phyloP scores from a whole-genome alignment of 805 yeast genomes.

The Danielia reshetovae region DNA sequence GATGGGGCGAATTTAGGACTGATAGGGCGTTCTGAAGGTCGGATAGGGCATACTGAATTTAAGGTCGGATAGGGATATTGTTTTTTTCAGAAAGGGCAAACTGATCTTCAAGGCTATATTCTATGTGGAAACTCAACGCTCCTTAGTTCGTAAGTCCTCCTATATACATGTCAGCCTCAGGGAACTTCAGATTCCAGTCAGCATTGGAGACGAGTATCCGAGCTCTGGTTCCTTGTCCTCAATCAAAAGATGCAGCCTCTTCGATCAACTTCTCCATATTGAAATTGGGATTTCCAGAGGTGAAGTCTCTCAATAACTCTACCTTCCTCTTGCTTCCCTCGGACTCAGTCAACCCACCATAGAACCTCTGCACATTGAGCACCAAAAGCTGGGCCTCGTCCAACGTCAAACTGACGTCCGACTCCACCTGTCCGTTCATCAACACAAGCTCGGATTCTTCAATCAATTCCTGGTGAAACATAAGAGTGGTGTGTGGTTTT shows the following conservation, averaged over 20 bases:
- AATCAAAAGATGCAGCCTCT: constrained; percentile 71
- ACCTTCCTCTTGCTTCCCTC: constrained; percentile 45
- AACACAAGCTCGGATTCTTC: constrained; percentile 60
- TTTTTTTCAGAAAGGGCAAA: no score
- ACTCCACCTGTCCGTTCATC: constrained; percentile 83
- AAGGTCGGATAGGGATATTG: no score
- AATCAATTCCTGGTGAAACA: constrained; percentile 77
- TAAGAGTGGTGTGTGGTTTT: constrained; percentile 88
- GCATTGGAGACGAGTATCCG: not conserved
- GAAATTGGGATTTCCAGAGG: constrained; percentile 64
- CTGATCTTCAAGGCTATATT: no score
- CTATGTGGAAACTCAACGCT: no score
- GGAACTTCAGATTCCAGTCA: not conserved
- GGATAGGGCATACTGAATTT: no score
- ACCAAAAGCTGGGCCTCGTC: constrained; percentile 77
- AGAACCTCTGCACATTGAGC: constrained; percentile 75
- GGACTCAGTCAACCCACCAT: constrained; percentile 57
- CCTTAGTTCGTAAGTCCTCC: no score
- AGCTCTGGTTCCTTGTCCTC: constrained; percentile 1
- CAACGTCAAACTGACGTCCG: constrained; percentile 59
- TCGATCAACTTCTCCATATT: constrained; percentile 61
- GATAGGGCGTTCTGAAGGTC: no score
- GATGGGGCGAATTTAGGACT: no score
- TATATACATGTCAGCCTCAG: no score
- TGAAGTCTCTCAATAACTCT: constrained; percentile 62